A percentile compares a stretch with the other conserved stretches of the same genome.
Conservation (phyloP, 257 asterid species). For the Solanum ossicruentum region DNA sequence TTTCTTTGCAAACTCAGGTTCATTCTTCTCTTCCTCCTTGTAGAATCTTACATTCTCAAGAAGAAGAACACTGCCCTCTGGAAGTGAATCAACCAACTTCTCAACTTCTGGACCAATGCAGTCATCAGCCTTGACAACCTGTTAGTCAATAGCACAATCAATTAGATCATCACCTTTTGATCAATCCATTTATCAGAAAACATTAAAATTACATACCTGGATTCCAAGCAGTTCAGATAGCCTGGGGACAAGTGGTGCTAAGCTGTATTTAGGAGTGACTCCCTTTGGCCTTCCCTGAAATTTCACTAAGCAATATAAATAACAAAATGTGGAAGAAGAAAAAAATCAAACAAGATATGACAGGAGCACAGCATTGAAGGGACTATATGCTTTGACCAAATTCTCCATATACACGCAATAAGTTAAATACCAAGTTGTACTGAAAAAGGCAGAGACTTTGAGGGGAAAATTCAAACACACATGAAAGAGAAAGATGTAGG, state of each 20-base stretch:
- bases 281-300: conserved; percentile 35
- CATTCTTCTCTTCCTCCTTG: conserved; percentile 91
- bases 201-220: conserved; percentile 23
- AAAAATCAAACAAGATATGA: not conserved
- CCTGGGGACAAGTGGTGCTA: conserved; percentile 42
- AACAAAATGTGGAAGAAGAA: not conserved
- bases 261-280: conserved; percentile 26
- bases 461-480: not conserved
- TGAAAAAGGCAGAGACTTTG: not conserved
- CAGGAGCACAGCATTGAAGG: not conserved
- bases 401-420: not conserved
- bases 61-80: conserved; percentile 66
- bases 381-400: not conserved
- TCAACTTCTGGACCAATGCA: conserved; percentile 82
- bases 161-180: not conserved
- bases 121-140: conserved; percentile 85
- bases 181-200: not conserved
- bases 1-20: conserved; percentile 79
- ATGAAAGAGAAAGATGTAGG: not conserved
- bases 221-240: conserved; percentile 65
- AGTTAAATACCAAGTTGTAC: not conserved
- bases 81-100: conserved; percentile 56
- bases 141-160: not conserved
- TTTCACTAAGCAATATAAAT: not conserved
- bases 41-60: conserved; percentile 87